Evolutionary conservation across 768 basidiomycete species (phyloP).

Genomic region (Leucocoprinus leucothites): DNA sequence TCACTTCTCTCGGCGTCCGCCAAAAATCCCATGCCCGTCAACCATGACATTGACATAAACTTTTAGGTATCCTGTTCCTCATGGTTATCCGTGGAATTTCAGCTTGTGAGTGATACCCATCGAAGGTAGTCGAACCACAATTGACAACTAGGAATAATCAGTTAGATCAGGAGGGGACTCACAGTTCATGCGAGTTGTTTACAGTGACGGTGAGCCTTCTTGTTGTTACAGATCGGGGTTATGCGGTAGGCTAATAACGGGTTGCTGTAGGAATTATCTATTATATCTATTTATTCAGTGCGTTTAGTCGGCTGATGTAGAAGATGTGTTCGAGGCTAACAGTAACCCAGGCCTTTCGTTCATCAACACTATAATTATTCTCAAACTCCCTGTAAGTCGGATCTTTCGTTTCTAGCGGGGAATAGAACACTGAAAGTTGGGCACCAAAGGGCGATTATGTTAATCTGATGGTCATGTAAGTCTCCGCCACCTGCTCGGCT

Average conservation of each 20-base stretch:
- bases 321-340: background rate
- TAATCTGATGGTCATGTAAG: conserved; percentile 11
- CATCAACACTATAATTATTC: conserved; percentile 7
- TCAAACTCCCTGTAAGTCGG: conserved; percentile 8
- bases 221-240: background rate
- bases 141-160: background rate
- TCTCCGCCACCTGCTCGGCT: background rate
- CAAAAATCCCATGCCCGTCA: background rate
- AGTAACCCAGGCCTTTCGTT: conserved; percentile 3
- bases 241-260: background rate
- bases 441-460: conserved; percentile 4
- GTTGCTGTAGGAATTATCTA: conserved; percentile 9
- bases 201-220: conserved; percentile 7
- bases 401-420: background rate
- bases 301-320: background rate
- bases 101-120: conserved; percentile 1
- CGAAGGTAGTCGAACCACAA: no score
- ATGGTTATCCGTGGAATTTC: conserved; percentile 11
- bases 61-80: conserved; percentile 3
- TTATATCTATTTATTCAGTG: conserved; percentile 12
- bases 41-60: background rate
- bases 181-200: conserved; percentile 10
- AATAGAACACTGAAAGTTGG: background rate
- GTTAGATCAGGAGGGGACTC: conserved; percentile 12
- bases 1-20: background rate